These are phyloP conservation scores for Solanum bulbocastanum DNA, from an alignment of 257 asterid species.

Conservation along the genomic window DNA sequence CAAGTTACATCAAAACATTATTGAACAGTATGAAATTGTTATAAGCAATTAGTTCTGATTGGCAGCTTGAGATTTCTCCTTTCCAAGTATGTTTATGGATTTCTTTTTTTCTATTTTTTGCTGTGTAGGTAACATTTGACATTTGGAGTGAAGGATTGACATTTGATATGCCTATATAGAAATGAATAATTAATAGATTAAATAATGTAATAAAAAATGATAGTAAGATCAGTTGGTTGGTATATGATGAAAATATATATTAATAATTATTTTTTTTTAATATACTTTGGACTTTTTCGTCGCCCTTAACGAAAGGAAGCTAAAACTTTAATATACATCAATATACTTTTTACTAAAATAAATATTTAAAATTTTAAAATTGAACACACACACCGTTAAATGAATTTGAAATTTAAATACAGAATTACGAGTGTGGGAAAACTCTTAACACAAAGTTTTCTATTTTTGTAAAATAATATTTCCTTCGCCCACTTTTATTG, in stretches of 20 bases:
- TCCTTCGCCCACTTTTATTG: not conserved
- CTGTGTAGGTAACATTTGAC: not conserved
- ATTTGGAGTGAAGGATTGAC: not conserved
- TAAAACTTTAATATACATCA: not conserved
- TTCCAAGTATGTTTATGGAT: not conserved
- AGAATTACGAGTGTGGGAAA: not conserved
- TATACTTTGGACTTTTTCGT: too few species aligned
- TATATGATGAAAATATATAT: not conserved
- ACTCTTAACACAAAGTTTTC: not conserved
- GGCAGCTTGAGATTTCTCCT: not conserved
- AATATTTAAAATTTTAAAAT: too few species aligned
- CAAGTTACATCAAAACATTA: too few species aligned
- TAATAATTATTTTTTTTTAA: not conserved
- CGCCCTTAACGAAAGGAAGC: too few species aligned
- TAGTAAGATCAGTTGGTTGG: not conserved
- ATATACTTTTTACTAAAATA: not conserved
- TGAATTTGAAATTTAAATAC: too few species aligned
- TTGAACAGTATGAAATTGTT: not conserved
- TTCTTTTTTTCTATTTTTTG: not conserved
- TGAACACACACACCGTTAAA: not conserved
- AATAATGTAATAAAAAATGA: not conserved
- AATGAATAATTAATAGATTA: not conserved
- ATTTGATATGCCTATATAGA: not conserved
- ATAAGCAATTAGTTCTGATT: not conserved
- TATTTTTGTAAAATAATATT: not conserved